Base-by-base conservation (phyloP, 345 rosid genomes). In the Brassica nigra region DNA sequence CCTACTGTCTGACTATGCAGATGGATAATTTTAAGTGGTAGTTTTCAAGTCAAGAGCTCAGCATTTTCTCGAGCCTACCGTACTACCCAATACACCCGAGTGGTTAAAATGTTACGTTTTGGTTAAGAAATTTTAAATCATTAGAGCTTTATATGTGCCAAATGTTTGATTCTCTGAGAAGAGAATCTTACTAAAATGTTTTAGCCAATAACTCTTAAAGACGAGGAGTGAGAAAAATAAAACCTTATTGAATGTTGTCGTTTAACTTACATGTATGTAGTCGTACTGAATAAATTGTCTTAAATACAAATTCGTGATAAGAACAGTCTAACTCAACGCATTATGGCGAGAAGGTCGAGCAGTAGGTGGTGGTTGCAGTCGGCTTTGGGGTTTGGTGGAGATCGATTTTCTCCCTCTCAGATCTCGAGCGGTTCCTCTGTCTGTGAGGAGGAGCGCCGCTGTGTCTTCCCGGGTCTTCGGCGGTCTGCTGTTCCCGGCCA, bases 61-160 rank as follows among this genome's bases (percentile, higher is more conserved):
- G 10, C 9, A 39, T 10, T 39, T 39, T 39, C 10, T 12, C 10
- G 9, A 39, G 47, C 9, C 11, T 39, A 12, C 11, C 47, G 10
- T 39, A 39, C 47, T 12, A 39, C 47, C 47, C 47, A 39, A 9
- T 39, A 39, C 47, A 39, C 9, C 47, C 3, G 47, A 3, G 47
- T 39, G 65, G 23, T 20, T 3, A 34, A n/a, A 66, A 34, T 66
- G 16, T 20, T 52, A 12, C n/a, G 9, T 61, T 74, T 31, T 75
- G 11, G 78, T 18, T 63, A 63, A 73, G 44, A 47, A 33, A 57
- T 57, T 28, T 57, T 23, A 57, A 74, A 15, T 62, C 58, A 5
- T 72, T 30, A 28, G 30, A 18, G 18, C 30, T 63, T 62, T 6
- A 28, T 72, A 15, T 39, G 59, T 28, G 66, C 9, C 47, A 39